Percentiles rank a stretch among this genome's conserved stretches.
Conservation (phyloP, 192 early-diverging fungal genomes). For the Chytriomyces confervae region DNA sequence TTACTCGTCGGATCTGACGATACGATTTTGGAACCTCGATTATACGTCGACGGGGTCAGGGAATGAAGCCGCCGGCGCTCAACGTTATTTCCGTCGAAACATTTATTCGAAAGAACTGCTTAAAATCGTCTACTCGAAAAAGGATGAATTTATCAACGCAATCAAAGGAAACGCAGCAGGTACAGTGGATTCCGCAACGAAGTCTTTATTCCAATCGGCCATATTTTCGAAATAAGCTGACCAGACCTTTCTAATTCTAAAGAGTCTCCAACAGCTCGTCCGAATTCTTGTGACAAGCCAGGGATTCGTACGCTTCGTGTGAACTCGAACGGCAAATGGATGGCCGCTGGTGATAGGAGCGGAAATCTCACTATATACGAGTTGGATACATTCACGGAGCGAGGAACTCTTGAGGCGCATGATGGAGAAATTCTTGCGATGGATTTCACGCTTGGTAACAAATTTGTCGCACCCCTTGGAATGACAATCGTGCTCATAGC, state of each 20-base stretch:
- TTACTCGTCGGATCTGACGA: slow-evolving; percentile 77
- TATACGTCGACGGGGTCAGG: neutral
- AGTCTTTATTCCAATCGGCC: too few species aligned
- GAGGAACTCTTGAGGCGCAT: slow-evolving; percentile 75
- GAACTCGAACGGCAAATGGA: slow-evolving; percentile 63
- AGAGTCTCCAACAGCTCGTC: neutral
- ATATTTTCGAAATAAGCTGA: too few species aligned
- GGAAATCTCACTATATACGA: slow-evolving; percentile 75
- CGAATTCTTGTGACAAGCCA: slow-evolving; percentile 44
- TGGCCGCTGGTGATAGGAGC: slow-evolving; percentile 75
- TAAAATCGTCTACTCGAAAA: slow-evolving; percentile 65
- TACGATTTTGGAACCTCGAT: slow-evolving; percentile 81
- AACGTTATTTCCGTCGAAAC: slow-evolving; percentile 54
- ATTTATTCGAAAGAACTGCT: slow-evolving; percentile 66
- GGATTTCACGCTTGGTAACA: slow-evolving; percentile 63
- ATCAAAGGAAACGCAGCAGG: neutral
- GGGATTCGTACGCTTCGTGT: slow-evolving; percentile 74
- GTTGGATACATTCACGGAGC: slow-evolving; percentile 62
- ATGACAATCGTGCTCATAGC: too few species aligned
- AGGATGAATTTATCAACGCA: slow-evolving; percentile 37
- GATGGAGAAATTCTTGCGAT: slow-evolving; percentile 79
- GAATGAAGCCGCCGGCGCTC: slow-evolving; percentile 23
- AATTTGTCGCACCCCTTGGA: too few species aligned
- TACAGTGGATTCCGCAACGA: too few species aligned
- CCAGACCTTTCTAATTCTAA: neutral